These are phyloP conservation scores for Sambucus nigra DNA, from an alignment of 129 eudicot species.

Conservation along the genomic window DNA sequence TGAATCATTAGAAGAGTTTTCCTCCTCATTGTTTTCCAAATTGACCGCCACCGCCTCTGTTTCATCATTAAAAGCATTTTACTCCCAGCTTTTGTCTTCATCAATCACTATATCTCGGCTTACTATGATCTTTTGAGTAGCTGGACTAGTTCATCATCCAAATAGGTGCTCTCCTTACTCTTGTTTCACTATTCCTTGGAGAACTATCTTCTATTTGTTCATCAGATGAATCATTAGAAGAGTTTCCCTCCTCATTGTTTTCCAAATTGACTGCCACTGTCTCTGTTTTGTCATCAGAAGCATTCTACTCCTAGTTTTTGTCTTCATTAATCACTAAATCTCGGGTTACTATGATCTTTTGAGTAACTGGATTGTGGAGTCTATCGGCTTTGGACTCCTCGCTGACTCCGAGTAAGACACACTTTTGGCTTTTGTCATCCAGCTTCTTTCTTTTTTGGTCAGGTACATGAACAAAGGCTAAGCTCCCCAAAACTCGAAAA, in stretches of 20 bases:
- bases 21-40: too few relatives aligned
- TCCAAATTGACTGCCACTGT: neutral
- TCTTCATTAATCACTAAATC: neutral
- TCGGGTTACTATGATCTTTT: neutral
- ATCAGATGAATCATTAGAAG: too few relatives aligned
- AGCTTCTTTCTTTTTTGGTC: neutral
- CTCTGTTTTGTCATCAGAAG: neutral
- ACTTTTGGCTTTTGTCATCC: neutral
- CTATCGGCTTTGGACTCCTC: neutral
- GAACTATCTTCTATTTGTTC: too few relatives aligned
- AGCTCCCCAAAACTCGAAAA: neutral
- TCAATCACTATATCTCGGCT: neutral
- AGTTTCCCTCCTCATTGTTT: too few relatives aligned
- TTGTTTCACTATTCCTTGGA: too few relatives aligned
- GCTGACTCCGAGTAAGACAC: neutral
- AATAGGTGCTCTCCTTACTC: too few relatives aligned
- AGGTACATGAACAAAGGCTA: neutral
- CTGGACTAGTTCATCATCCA: neutral
- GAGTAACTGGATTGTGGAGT: neutral
- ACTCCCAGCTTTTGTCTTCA: neutral
- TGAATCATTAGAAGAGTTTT: too few relatives aligned
- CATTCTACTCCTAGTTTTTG: neutral
- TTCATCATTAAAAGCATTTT: neutral
- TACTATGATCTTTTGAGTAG: neutral
- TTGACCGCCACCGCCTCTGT: neutral